Base-by-base conservation (phyloP, 495 filamentous ascomycete species). In the Chaetomium tenue region DNA sequence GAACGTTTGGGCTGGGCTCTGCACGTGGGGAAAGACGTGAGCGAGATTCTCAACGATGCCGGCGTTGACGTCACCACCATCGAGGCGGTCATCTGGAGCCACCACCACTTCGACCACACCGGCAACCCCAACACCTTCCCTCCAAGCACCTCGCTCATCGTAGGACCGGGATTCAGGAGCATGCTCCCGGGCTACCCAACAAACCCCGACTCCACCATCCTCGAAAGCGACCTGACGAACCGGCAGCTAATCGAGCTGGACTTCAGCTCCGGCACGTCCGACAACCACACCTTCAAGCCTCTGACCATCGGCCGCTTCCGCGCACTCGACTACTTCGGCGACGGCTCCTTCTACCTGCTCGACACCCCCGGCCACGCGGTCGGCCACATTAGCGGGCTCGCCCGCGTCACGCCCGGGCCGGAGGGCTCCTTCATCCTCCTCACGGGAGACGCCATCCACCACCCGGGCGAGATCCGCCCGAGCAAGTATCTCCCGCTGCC, bases 41-140 rank as follows among this genome's bases (percentile, higher is more conserved):
- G 68, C 16, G 83, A 86, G 20, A 79, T 85, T 42, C 68, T 87
- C 1, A 61, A 76, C 6, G 78, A 80, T 16, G 65, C 79, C 52
- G 81, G 78, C 8, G 68, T 84, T 12, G 72, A 82, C 25, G 68
- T 76, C 0, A 68, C 68, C 13, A 70, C 70, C 25, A 82, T 90
- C 52, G 80, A 86, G n/a, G 82, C 76, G 15, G 77, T 89, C 40
- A 77, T 89, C 52, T 86, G 83, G 81, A 84, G 81, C 33, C 85
- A 88, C 63, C 71, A 72, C 58, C 87, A 89, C 68, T 83, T 83
- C 64, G 87, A 89, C 66, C 88, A 89, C 68, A 77, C 76, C 11
- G 87, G 86, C 13, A 79, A 88, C 58, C 77, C 80, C 3, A 74
- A 76, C 0, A 77, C 66, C 2, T 88, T 88, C 64, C 80, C 77